Evolutionary conservation across 2,329 filamentous ascomycete genomes (phyloP).

Genomic region (Mycosphaerella sp.): DNA sequence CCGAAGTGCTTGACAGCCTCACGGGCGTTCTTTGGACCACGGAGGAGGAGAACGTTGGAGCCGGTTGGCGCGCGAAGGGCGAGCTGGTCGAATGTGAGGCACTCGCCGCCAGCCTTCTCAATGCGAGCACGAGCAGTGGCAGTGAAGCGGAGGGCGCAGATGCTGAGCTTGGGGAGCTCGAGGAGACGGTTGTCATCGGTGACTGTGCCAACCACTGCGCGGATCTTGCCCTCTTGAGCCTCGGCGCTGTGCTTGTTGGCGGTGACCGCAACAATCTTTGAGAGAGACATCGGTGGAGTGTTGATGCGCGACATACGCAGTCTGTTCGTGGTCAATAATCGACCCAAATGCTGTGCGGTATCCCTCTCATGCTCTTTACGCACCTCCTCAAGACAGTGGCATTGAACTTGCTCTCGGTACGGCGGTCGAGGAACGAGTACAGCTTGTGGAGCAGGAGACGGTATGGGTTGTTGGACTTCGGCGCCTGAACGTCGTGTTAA

Average conservation of each 20-base stretch:
- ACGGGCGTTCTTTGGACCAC: conserved; percentile 95
- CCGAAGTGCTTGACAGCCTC: conserved; percentile 99
- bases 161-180: conserved; percentile 81
- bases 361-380: conserved; percentile 16
- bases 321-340: conserved; percentile 42
- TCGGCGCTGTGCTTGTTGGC: conserved; percentile 48
- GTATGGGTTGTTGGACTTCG: conserved; percentile 60
- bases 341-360: not conserved
- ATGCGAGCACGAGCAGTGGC: conserved; percentile 93
- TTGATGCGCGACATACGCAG: conserved; percentile 99
- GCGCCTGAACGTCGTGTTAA: conserved; percentile 51
- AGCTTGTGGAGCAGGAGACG: conserved; percentile 48
- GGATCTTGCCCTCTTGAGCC: conserved; percentile 67
- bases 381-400: conserved; percentile 78
- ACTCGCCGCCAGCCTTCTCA: conserved; percentile 86
- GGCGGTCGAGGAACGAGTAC: conserved; percentile 42
- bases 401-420: conserved; percentile 97
- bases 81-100: conserved; percentile 93
- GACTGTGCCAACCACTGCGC: conserved; percentile 90
- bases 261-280: conserved; percentile 66
- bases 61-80: conserved; percentile 92
- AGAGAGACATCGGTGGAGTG: conserved; percentile 75
- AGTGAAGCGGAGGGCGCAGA: conserved; percentile 95
- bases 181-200: conserved; percentile 97
- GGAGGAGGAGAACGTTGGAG: conserved; percentile 92